Conservation (phyloP, 148 eudicot genomes). For the Agrostemma githago region DNA sequence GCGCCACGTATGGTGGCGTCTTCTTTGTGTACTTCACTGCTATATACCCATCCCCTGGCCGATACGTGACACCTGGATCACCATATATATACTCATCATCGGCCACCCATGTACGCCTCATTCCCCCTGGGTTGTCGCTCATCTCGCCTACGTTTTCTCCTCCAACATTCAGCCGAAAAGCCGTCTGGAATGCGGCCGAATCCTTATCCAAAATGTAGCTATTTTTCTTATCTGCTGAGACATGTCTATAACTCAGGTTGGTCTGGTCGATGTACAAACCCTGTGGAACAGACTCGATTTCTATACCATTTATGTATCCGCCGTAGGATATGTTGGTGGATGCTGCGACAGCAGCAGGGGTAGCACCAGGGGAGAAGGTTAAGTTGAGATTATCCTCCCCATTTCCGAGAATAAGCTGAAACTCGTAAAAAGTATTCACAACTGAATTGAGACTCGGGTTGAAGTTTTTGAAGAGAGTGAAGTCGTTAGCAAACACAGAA, state of each 20-base stretch:
- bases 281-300: slow-evolving; percentile 36
- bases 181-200: slow-evolving; percentile 33
- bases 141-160: neutral
- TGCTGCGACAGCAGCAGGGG: neutral
- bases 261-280: slow-evolving; percentile 26
- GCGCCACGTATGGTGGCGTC: slow-evolving; percentile 32
- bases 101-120: slow-evolving; percentile 34
- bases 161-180: slow-evolving; percentile 28
- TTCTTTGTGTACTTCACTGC: slow-evolving; percentile 1
- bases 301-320: slow-evolving; percentile 50
- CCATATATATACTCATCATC: slow-evolving; percentile 23
- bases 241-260: neutral
- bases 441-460: slow-evolving; percentile 31
- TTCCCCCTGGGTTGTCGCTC: slow-evolving; percentile 14
- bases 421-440: neutral
- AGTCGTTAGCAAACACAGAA: slow-evolving; percentile 31
- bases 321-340: slow-evolving; percentile 9
- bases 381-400: slow-evolving; percentile 25
- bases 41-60: neutral
- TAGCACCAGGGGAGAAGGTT: slow-evolving; percentile 28
- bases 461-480: slow-evolving; percentile 19
- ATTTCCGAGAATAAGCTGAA: slow-evolving; percentile 15
- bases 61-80: no score
- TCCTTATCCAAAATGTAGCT: neutral
- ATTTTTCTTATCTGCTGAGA: neutral